Base-by-base conservation (phyloP, 495 filamentous ascomycete genomes). In the Trichoderma asperelloides region DNA sequence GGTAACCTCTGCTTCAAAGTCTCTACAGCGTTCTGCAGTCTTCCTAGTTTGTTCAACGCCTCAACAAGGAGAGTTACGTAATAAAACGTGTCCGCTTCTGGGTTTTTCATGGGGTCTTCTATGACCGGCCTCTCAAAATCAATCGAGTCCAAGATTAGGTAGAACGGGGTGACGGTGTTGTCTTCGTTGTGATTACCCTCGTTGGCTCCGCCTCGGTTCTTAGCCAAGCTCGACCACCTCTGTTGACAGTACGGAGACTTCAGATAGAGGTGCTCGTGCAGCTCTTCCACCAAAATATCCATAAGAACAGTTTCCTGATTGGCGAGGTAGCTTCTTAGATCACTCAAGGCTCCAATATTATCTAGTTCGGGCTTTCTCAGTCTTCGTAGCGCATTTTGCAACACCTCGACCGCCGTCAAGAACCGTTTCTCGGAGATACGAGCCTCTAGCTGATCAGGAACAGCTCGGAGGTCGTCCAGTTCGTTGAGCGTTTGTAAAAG, bases 161-260 rank as follows among this genome's bases (percentile, higher is more conserved):
- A 89, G 43, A 98, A 86, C 2, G 91, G 87, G 23, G 76, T 72
- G 27, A 84, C 68, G 27, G 71, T 40, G 21, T 74, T 74, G 15
- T 76, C 69, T 40, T 88, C 86, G 33, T 80, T 80, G 43, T 78
- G 78, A 40, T 73, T 76, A 6, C 47, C 21, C 40, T 78, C 77
- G 43, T 73, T 76, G 55, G 77, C 70, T 15, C 76, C 76, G 37
- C 81, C 80, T 45, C 83, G 81, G 30, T 76, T 77, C 69, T 84
- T 84, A 64, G 83, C 77, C 68, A 91, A 81, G 60, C 84, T 82
- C 73, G 95, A 96, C 95, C 95, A 99, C 63, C 95, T 81, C 75
- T 96, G 91, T 68, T 96, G 91, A 76, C 93, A 97, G 72, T 98
- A 98, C 0, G 92, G 93, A 13, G 93, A 96, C 71, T 97, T 98